Evolutionary conservation across 2,329 filamentous ascomycete species (phyloP).

Genomic region (Paracoccidioides lutzii): DNA sequence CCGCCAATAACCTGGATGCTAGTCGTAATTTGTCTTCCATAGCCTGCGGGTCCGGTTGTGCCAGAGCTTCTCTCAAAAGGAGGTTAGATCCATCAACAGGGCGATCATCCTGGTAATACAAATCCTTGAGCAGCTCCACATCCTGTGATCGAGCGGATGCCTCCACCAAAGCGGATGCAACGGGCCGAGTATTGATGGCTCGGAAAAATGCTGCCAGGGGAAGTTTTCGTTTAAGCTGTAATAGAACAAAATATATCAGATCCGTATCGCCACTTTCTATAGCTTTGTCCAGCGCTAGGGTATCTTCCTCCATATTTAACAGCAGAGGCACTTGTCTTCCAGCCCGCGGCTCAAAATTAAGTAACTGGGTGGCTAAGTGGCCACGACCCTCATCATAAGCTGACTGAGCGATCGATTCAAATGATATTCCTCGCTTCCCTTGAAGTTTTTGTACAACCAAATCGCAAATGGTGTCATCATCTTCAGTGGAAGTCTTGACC

Average conservation of each 20-base stretch:
- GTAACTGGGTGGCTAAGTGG: slow-evolving; percentile 74
- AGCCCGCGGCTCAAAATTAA: slow-evolving; percentile 87
- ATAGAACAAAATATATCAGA: slow-evolving; percentile 74
- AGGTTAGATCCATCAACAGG: slow-evolving; percentile 78
- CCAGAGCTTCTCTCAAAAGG: slow-evolving; percentile 70
- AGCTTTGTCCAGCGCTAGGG: slow-evolving; percentile 88
- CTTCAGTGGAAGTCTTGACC: slow-evolving; percentile 68
- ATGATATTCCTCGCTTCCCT: slow-evolving; percentile 85
- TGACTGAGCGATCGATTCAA: slow-evolving; percentile 82
- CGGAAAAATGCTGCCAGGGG: slow-evolving; percentile 87
- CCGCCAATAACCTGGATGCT: slow-evolving; percentile 67
- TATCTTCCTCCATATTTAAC: slow-evolving; percentile 89
- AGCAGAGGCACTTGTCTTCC: slow-evolving; percentile 93
- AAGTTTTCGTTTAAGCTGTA: slow-evolving; percentile 79
- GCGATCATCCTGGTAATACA: slow-evolving; percentile 95
- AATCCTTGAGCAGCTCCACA: slow-evolving; percentile 71
- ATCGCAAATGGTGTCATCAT: slow-evolving; percentile 77
- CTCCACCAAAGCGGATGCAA: slow-evolving; percentile 82
- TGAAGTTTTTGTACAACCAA: slow-evolving; percentile 76
- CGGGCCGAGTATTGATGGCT: slow-evolving; percentile 70
- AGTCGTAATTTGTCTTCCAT: slow-evolving; percentile 79
- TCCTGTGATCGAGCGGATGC: slow-evolving; percentile 69
- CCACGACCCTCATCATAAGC: slow-evolving; percentile 88
- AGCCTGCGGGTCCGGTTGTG: slow-evolving; percentile 55
- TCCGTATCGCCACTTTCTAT: slow-evolving; percentile 93